Conservation (phyloP, 805 yeast genomes). For the Sporopachydermia quercuum region DNA sequence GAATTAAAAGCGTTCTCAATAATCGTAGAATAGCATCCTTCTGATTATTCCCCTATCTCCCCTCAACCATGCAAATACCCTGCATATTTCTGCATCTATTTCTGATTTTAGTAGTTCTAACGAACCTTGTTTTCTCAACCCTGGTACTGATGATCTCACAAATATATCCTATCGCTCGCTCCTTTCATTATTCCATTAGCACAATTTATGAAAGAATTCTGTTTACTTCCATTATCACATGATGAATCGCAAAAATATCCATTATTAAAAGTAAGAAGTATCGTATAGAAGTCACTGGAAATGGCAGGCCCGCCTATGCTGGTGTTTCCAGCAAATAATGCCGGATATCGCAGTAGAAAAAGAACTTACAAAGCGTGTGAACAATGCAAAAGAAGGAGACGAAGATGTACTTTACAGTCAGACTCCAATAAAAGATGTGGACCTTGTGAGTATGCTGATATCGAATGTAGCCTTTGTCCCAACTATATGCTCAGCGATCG, state of each 20-base stretch:
- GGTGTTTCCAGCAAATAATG: conserved; percentile 29
- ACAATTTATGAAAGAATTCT: conserved; percentile 9
- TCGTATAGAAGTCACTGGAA: not conserved
- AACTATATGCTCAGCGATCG: not conserved
- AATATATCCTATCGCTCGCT: conserved; percentile 12
- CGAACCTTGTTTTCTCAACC: conserved; percentile 6
- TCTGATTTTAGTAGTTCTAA: conserved; percentile 6
- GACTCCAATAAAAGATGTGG: conserved; percentile 14
- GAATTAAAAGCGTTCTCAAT: too few species aligned
- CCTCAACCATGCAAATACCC: too few species aligned
- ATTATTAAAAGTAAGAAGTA: not conserved
- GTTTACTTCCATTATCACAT: conserved; percentile 7
- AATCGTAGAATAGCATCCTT: too few species aligned
- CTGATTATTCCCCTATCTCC: too few species aligned
- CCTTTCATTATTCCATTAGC: conserved; percentile 10
- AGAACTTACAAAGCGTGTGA: conserved; percentile 27
- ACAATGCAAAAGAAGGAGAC: conserved; percentile 23
- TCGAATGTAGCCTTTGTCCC: conserved; percentile 14
- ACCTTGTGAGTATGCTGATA: conserved; percentile 18
- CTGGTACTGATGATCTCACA: conserved; percentile 17
- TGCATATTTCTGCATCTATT: conserved; percentile 3
- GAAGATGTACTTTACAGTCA: conserved; percentile 5
- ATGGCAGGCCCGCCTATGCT: conserved; percentile 14
- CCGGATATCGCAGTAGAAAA: conserved; percentile 25
- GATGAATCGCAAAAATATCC: not conserved